These are phyloP conservation scores for Candida ovalis DNA, from an alignment of 805 yeast genomes.

Conservation along the genomic window DNA sequence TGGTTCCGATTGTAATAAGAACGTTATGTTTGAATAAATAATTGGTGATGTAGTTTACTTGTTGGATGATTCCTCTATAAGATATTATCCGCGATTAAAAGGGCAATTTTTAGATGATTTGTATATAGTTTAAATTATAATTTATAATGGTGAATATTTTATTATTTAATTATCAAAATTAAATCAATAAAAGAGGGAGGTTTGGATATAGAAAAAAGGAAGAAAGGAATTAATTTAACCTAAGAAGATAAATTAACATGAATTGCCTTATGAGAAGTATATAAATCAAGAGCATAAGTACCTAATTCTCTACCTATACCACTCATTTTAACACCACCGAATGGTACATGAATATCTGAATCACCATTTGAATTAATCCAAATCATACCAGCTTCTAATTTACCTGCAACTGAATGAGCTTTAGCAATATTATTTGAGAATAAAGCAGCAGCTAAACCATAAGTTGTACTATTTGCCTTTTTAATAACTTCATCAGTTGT, in stretches of 20 bases:
- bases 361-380: constrained; percentile 61
- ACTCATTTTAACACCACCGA: constrained; percentile 66
- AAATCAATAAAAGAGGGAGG: background rate
- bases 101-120: too few species aligned
- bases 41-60: too few species aligned
- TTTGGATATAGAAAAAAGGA: background rate
- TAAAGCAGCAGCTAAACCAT: constrained; percentile 78
- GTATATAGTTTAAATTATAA: too few species aligned
- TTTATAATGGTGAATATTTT: too few species aligned
- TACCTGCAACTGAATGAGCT: constrained; percentile 58
- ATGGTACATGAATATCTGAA: constrained; percentile 54
- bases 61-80: too few species aligned
- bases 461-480: constrained; percentile 63
- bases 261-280: constrained; percentile 63
- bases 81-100: too few species aligned
- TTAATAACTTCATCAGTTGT: constrained; percentile 61
- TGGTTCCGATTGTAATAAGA: too few species aligned
- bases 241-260: constrained; percentile 54
- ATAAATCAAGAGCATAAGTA: constrained; percentile 56
- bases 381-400: constrained; percentile 63
- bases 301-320: constrained; percentile 71
- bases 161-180: too few species aligned
- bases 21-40: too few species aligned
- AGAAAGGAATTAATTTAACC: background rate
- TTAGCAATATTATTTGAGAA: constrained; percentile 61